These are phyloP conservation scores for Boechera retrofracta DNA, from an alignment of 345 rosid genomes.

Conservation along the genomic window DNA sequence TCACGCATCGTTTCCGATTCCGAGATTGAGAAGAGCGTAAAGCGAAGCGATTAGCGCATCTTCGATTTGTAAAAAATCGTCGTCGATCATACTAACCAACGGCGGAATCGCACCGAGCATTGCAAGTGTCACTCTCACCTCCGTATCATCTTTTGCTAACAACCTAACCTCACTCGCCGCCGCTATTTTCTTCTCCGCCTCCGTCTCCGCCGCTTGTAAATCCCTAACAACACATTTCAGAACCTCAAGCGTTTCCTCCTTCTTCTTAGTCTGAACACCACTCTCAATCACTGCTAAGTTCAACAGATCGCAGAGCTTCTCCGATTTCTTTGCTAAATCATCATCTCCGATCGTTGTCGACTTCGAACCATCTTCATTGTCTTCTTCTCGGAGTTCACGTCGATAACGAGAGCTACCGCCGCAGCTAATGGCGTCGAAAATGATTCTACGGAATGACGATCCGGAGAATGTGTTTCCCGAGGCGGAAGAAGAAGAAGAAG, in stretches of 20 bases:
- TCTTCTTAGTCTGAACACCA: slow-evolving; percentile 62
- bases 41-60: slow-evolving; percentile 66
- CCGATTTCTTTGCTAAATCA: slow-evolving; percentile 46
- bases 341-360: slow-evolving; percentile 14
- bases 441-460: slow-evolving; percentile 66
- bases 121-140: slow-evolving; percentile 71
- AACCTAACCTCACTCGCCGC: slow-evolving; percentile 68
- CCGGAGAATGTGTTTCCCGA: slow-evolving; percentile 58
- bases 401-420: slow-evolving; percentile 68
- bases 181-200: slow-evolving; percentile 37
- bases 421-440: slow-evolving; percentile 79
- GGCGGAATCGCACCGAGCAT: slow-evolving; percentile 95
- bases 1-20: slow-evolving; percentile 86
- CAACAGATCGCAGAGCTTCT: slow-evolving; percentile 78
- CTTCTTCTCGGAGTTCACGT: slow-evolving; percentile 46
- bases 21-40: slow-evolving; percentile 88
- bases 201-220: slow-evolving; percentile 47
- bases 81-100: slow-evolving; percentile 82
- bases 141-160: slow-evolving; percentile 73
- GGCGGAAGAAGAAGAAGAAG: slow-evolving; percentile 46
- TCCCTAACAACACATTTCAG: slow-evolving; percentile 66
- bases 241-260: slow-evolving; percentile 67
- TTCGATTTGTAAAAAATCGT: slow-evolving; percentile 36
- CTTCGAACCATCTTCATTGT: slow-evolving; percentile 31
- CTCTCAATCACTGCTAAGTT: slow-evolving; percentile 66